These are phyloP conservation scores for Globisporangium spiculum DNA, from an alignment of 352 stramenopile genomes.

Conservation along the genomic window DNA sequence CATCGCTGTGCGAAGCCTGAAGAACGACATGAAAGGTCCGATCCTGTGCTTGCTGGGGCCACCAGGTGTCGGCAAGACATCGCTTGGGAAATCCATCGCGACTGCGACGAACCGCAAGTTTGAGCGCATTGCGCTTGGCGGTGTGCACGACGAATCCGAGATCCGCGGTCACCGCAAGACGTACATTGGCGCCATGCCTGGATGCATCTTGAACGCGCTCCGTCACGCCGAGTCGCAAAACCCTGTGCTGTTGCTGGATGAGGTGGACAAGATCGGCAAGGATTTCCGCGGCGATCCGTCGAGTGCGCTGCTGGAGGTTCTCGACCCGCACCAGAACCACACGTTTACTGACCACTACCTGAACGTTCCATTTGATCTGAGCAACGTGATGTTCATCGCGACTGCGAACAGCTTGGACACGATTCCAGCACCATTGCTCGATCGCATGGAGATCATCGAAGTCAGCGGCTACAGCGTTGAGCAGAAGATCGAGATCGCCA, in stretches of 20 bases:
- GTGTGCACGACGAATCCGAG: conserved; percentile 81
- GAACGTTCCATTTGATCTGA: conserved; percentile 87
- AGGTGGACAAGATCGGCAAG: conserved; percentile 86
- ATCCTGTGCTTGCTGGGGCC: conserved; percentile 89
- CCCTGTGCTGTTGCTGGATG: conserved; percentile 80
- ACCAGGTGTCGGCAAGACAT: conserved; percentile 84
- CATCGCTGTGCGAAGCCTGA: conserved; percentile 80
- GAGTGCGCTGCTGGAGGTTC: conserved; percentile 79
- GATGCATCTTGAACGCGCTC: conserved; percentile 78
- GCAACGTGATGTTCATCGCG: conserved; percentile 80
- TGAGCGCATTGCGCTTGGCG: conserved; percentile 69
- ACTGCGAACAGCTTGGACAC: conserved; percentile 82
- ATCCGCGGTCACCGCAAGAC: conserved; percentile 85
- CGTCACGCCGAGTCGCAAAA: conserved; percentile 74
- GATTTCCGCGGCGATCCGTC: conserved; percentile 65
- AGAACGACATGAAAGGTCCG: conserved; percentile 78
- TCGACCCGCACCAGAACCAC: conserved; percentile 85
- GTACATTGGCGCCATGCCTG: conserved; percentile 86
- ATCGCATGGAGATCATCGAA: conserved; percentile 86
- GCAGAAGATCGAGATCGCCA: conserved; percentile 82
- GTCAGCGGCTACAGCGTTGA: conserved; percentile 78
- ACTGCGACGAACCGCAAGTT: conserved; percentile 73
- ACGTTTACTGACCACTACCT: conserved; percentile 87
- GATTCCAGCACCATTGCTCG: conserved; percentile 69
- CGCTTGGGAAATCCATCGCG: conserved; percentile 77